Evolutionary conservation across 2,329 filamentous ascomycete genomes (phyloP).

Genomic region (Hymenoscyphus infarciens): DNA sequence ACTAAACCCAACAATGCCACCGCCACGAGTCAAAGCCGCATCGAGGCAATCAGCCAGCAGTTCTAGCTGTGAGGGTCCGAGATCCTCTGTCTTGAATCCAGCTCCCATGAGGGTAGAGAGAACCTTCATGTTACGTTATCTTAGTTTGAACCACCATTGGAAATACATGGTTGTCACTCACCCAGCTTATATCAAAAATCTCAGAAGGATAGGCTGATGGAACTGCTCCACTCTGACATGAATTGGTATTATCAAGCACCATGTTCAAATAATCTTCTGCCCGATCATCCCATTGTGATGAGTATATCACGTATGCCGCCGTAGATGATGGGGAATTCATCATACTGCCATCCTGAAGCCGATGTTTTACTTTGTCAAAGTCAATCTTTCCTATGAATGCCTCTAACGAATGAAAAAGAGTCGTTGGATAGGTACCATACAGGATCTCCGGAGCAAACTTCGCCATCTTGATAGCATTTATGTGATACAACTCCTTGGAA

Average conservation of each 20-base stretch:
- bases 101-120: background rate
- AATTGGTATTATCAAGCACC: background rate
- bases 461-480: background rate
- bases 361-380: slow-evolving; percentile 4
- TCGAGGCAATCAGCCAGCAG: background rate
- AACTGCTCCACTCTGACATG: background rate
- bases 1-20: slow-evolving; percentile 6
- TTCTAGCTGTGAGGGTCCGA: background rate
- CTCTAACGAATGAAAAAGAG: slow-evolving; percentile 6
- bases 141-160: background rate
- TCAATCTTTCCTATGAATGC: slow-evolving; percentile 3
- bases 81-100: background rate
- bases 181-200: slow-evolving; percentile 8
- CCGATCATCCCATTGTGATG: background rate
- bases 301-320: slow-evolving; percentile 8
- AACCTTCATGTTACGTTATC: background rate
- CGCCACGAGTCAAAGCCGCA: background rate
- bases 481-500: background rate
- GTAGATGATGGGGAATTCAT: slow-evolving; percentile 8
- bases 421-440: background rate
- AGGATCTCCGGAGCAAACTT: background rate
- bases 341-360: slow-evolving; percentile 4
- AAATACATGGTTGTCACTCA: background rate
- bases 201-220: slow-evolving; percentile 2
- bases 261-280: slow-evolving; percentile 2